Base-by-base conservation (phyloP, 2,329 filamentous ascomycete species). In the Knoxdaviesia capensis region DNA sequence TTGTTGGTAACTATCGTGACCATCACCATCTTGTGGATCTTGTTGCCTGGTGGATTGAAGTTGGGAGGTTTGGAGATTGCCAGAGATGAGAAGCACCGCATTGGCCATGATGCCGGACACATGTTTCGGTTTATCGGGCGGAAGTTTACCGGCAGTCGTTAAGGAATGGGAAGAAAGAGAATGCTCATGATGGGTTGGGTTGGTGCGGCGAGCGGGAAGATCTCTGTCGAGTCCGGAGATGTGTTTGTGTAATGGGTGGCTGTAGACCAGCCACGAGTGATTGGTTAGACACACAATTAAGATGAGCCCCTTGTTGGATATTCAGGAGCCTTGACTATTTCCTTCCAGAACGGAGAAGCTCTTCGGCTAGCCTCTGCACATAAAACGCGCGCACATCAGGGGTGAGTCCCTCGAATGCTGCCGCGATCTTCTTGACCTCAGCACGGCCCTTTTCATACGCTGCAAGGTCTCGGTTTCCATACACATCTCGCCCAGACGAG, bases 401-500 rank as follows among this genome's bases (percentile, higher is more conserved):
- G 3, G 83, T 80, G 31, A 88, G 48, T 7, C 64, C 70, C 35
- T 69, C 66, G 52, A 88, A 85, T 3, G 65, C 65, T 46, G 66
- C 73, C 0, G 62, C 59, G 30, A 93, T 77, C 49, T 72, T 77
- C 38, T 71, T 66, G 5, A 92, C 59, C 50, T 88, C 81, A 48
- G 71, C 68, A 41, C 86, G 68, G 0, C 80, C 82, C 51, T 81
- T 85, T 54, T 93, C 84, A 54, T 92, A 93, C 1, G 79, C 80
- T 35, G 80, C 78, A 40, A 94, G 57, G 56, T 94, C 87, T 35
- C 84, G 68, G 53, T 93, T 94, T 1, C 83, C 86, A 53, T 94
- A 94, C 0, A 93, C 79, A 54, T 94, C 86, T 48, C 77, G 71
- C 1, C 86, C 85, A 1, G 68, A 56, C 1, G 83, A 75, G 54